phyloP scores from a whole-genome alignment of 2,329 filamentous ascomycete genomes.

The Chaetomium strumarium region DNA sequence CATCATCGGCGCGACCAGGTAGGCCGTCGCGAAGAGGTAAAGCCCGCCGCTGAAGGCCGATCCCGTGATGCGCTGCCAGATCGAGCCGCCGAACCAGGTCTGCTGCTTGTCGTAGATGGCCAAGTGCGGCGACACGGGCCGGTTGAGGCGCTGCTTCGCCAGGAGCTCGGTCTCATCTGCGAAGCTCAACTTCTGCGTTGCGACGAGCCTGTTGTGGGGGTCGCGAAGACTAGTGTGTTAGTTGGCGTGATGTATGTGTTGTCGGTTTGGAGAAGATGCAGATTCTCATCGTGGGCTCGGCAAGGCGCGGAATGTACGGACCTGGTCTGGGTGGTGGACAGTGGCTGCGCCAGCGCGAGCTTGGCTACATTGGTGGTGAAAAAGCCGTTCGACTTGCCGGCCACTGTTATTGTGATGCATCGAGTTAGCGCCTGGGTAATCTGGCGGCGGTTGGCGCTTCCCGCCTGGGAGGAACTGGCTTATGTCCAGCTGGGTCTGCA shows the following conservation, averaged over 20 bases:
- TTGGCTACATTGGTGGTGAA: constrained; percentile 45
- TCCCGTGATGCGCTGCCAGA: constrained; percentile 81
- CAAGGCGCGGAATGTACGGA: constrained; percentile 27
- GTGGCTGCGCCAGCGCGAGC: constrained; percentile 38
- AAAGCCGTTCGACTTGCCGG: constrained; percentile 40
- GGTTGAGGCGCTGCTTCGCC: constrained; percentile 70
- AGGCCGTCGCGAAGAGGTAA: constrained; percentile 74
- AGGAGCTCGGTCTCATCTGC: constrained; percentile 60
- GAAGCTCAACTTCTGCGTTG: constrained; percentile 52
- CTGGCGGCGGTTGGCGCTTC: neutral
- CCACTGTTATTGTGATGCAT: constrained; percentile 23
- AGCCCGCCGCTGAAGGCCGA: constrained; percentile 62
- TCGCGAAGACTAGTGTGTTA: constrained; percentile 1
- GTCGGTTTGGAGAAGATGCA: neutral
- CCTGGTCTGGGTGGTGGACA: constrained; percentile 42
- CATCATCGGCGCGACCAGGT: constrained; percentile 71
- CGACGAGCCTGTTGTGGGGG: constrained; percentile 40
- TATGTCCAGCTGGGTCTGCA: constrained; percentile 19
- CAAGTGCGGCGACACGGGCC: constrained; percentile 81
- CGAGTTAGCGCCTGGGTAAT: constrained; percentile 8
- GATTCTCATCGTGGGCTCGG: neutral
- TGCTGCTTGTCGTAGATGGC: constrained; percentile 80
- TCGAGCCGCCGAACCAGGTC: constrained; percentile 70
- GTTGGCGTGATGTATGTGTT: neutral
- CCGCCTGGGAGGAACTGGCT: neutral